Evolutionary conservation across 805 yeast species (phyloP).

Genomic region (Cyberlindnera sargentensis): DNA sequence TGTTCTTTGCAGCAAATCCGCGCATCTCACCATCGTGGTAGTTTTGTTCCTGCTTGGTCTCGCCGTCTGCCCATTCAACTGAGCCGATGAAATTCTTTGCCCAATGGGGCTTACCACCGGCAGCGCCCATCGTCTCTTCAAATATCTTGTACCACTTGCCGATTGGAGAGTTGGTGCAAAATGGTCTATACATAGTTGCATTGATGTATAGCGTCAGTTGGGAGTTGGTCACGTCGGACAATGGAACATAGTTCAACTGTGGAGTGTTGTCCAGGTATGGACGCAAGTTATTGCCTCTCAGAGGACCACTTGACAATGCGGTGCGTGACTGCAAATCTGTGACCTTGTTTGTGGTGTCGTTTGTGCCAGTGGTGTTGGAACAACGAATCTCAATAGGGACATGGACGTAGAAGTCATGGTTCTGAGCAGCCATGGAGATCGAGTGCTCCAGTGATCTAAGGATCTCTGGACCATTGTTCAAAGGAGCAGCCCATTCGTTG

Average conservation of each 20-base stretch:
- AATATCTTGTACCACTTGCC: conserved; percentile 78
- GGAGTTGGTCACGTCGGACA: conserved; percentile 44
- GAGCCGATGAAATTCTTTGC: conserved; percentile 88
- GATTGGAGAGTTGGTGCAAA: conserved; percentile 63
- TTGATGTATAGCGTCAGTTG: conserved; percentile 83
- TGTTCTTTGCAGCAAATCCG: conserved; percentile 65
- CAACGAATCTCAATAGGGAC: conserved; percentile 95
- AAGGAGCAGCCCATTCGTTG: conserved; percentile 95
- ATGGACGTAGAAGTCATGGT: conserved; percentile 73
- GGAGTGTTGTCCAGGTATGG: conserved; percentile 85
- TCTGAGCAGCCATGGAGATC: conserved; percentile 50
- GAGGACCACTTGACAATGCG: conserved; percentile 60
- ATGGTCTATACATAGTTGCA: conserved; percentile 97
- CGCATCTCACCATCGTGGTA: conserved; percentile 63
- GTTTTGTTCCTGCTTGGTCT: conserved; percentile 28
- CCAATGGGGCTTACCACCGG: conserved; percentile 97
- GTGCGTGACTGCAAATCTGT: conserved; percentile 44
- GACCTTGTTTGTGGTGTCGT: conserved; percentile 26
- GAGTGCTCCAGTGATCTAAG: conserved; percentile 56
- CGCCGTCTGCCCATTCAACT: conserved; percentile 24
- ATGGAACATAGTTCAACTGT: conserved; percentile 45
- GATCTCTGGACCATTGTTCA: conserved; percentile 68
- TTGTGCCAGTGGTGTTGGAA: conserved; percentile 61
- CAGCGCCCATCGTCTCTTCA: conserved; percentile 68
- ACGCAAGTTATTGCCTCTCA: conserved; percentile 76